Percentiles rank a stretch among this genome's conserved stretches.
These are phyloP conservation scores for Coniochaeta sp. DNA, from an alignment of 2,329 filamentous ascomycete species.

Conservation along the genomic window DNA sequence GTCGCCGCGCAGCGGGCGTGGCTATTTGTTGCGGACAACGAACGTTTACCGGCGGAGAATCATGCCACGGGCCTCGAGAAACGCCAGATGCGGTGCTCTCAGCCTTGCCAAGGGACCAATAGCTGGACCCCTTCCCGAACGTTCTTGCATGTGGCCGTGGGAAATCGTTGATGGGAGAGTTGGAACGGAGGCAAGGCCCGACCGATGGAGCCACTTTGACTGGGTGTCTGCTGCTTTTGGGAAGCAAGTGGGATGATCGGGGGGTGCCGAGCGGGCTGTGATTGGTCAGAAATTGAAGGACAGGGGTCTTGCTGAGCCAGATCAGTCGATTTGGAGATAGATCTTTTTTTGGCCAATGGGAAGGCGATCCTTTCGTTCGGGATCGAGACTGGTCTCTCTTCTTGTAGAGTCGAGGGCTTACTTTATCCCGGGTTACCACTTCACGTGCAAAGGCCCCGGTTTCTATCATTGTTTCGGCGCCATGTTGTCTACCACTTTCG, in stretches of 20 bases:
- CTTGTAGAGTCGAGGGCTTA: not conserved
- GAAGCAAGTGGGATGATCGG: not conserved
- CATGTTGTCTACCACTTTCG: not conserved
- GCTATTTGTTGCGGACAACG: not conserved
- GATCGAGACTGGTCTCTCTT: too few species aligned
- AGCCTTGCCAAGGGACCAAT: too few species aligned
- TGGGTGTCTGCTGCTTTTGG: not conserved
- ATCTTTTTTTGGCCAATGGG: not conserved
- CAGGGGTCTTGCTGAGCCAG: not conserved
- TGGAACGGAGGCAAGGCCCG: not conserved
- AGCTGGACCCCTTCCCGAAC: too few species aligned
- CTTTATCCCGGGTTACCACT: not conserved
- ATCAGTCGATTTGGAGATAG: not conserved
- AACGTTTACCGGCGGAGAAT: not conserved
- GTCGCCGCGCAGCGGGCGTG: too few species aligned
- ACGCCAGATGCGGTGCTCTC: not conserved
- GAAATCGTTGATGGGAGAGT: not conserved
- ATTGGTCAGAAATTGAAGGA: not conserved
- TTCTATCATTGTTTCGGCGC: not conserved
- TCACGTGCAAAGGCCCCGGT: not conserved
- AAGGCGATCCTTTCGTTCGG: not conserved
- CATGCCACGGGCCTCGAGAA: conserved; percentile 1
- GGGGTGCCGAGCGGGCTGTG: not conserved
- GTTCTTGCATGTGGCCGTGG: not conserved
- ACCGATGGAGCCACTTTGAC: not conserved